A percentile compares a stretch with the other conserved stretches of the same genome.
These are phyloP conservation scores for Mycena albidolilacea DNA, from an alignment of 768 basidiomycete species.

Conservation along the genomic window DNA sequence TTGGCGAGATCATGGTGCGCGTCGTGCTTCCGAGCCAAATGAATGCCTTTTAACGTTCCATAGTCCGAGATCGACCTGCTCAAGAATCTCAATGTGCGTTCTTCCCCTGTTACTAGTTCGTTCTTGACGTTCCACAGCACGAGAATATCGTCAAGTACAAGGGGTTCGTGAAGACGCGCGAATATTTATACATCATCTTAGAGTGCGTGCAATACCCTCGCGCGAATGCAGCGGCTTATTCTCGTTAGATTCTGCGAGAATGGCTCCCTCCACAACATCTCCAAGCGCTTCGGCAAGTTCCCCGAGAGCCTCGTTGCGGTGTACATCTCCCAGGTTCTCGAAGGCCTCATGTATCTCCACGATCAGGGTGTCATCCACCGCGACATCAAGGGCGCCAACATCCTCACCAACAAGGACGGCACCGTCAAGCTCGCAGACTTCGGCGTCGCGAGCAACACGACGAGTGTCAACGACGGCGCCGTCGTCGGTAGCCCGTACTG, in stretches of 20 bases:
- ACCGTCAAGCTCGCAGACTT: conserved; percentile 99
- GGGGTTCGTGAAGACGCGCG: conserved; percentile 95
- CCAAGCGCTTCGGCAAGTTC: conserved; percentile 98
- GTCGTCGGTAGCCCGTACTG: conserved; percentile 99
- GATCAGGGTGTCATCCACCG: conserved; percentile 99
- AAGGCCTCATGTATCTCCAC: conserved; percentile 96
- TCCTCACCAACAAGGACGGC: conserved; percentile 98
- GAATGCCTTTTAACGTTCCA: conserved; percentile 33
- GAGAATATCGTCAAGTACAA: conserved; percentile 99
- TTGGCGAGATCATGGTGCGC: conserved; percentile 96
- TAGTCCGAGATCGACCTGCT: conserved; percentile 97
- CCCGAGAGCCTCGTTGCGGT: conserved; percentile 97
- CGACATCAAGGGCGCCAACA: conserved; percentile 99
- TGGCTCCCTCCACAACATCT: conserved; percentile 94
- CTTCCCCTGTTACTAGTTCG: conserved; percentile 25
- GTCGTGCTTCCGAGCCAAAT: conserved; percentile 10
- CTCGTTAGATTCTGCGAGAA: conserved; percentile 92
- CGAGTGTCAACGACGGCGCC: conserved; percentile 85
- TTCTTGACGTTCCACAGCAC: conserved; percentile 68
- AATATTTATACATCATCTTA: conserved; percentile 96
- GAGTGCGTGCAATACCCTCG: conserved; percentile 68
- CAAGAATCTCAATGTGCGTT: conserved; percentile 92
- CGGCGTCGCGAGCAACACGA: conserved; percentile 90
- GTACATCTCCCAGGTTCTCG: conserved; percentile 96
- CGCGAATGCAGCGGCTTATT: conserved; percentile 2